phyloP scores from a whole-genome alignment of 441 rosid species.

The Adansonia grandidieri region DNA sequence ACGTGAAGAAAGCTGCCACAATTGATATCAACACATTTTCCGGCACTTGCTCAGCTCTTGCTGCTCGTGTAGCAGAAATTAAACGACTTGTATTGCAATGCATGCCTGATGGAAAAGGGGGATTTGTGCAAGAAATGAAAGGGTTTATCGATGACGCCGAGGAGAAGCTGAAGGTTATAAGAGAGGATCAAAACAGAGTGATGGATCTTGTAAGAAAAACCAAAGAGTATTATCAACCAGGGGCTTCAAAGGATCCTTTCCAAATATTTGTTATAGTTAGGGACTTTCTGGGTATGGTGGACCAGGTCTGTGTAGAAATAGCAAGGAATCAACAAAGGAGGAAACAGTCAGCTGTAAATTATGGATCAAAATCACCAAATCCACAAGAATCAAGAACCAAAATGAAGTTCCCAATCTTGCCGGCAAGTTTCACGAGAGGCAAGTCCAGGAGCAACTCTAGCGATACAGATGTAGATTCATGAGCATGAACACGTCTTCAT shows the following conservation, averaged over 20 bases:
- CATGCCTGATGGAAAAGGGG: constrained; percentile 44
- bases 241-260: constrained; percentile 64
- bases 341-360: constrained; percentile 31
- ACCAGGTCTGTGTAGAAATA: constrained; percentile 71
- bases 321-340: constrained; percentile 66
- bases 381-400: constrained; percentile 45
- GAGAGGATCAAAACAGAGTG: constrained; percentile 59
- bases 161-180: constrained; percentile 51
- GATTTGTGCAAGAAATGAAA: constrained; percentile 64
- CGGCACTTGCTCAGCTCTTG: constrained; percentile 54
- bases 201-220: constrained; percentile 71
- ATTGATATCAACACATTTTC: constrained; percentile 59
- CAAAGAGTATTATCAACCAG: constrained; percentile 80
- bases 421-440: constrained; percentile 55
- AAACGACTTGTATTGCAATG: constrained; percentile 42
- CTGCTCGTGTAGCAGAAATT: constrained; percentile 52
- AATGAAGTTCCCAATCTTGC: constrained; percentile 74
- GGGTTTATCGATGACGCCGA: constrained; percentile 63
- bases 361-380: constrained; percentile 42
- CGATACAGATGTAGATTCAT: constrained; percentile 66
- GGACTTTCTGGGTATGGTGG: constrained; percentile 85
- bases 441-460: constrained; percentile 48
- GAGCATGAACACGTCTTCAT: constrained; percentile 30
- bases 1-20: constrained; percentile 77
- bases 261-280: constrained; percentile 72